Evolutionary conservation across 2,329 filamentous ascomycete genomes (phyloP).

Genomic region (Aspergillus amoenus): DNA sequence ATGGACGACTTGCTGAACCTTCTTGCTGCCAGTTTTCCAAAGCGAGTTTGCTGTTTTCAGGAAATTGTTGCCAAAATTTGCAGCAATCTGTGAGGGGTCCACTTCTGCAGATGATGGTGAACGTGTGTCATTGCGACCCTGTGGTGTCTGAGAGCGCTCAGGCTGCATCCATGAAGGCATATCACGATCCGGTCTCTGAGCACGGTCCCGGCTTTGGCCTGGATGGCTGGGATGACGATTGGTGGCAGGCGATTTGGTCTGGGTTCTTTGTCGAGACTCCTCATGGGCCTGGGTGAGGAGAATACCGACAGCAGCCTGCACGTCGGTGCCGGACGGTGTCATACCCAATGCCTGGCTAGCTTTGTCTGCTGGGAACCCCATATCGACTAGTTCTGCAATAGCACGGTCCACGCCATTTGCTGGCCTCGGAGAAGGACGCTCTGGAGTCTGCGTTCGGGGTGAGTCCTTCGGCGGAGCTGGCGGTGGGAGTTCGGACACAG

Average conservation of each 20-base stretch:
- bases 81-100: conserved; percentile 77
- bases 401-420: conserved; percentile 68
- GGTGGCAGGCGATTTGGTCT: conserved; percentile 28
- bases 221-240: conserved; percentile 18
- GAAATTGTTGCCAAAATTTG: conserved; percentile 76
- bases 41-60: conserved; percentile 93
- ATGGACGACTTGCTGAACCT: conserved; percentile 84
- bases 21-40: conserved; percentile 94
- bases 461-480: conserved; percentile 29
- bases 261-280: conserved; percentile 71
- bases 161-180: conserved; percentile 65
- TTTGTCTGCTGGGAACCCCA: conserved; percentile 86
- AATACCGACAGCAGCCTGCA: conserved; percentile 85
- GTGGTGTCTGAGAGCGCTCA: conserved; percentile 33
- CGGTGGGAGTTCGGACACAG: conserved; percentile 53
- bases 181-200: conserved; percentile 28
- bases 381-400: conserved; percentile 86
- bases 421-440: conserved; percentile 25
- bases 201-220: conserved; percentile 25
- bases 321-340: conserved; percentile 74
- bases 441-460: conserved; percentile 14
- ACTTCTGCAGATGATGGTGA: conserved; percentile 56
- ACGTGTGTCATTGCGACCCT: conserved; percentile 29
- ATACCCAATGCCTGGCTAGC: conserved; percentile 76
- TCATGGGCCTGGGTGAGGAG: conserved; percentile 87